These are phyloP conservation scores for Petrea volubilis DNA, from an alignment of 257 asterid species.

Conservation along the genomic window DNA sequence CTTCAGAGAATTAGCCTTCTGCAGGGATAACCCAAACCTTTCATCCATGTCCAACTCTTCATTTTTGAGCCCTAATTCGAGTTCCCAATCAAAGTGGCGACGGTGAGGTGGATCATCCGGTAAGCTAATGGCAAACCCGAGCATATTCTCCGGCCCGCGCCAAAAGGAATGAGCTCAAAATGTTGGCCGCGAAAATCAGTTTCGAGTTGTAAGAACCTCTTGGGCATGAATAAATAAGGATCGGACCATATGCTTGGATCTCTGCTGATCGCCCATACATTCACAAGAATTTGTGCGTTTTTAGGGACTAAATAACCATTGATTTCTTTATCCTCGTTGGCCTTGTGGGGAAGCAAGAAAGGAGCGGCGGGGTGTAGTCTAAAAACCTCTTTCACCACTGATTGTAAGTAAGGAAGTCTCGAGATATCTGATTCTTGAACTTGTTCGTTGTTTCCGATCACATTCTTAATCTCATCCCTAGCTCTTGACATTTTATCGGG, in stretches of 20 bases:
- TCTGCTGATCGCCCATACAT: conserved; percentile 32
- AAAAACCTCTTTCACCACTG: conserved; percentile 5
- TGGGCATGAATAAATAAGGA: conserved; percentile 23
- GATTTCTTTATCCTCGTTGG: not conserved
- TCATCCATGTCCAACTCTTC: not conserved
- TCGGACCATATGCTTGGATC: conserved; percentile 15
- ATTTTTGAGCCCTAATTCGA: not conserved
- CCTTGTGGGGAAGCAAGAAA: conserved; percentile 10
- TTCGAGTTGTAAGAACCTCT: conserved; percentile 11
- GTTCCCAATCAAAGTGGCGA: not conserved
- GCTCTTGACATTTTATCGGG: no score
- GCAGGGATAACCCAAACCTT: conserved; percentile 16
- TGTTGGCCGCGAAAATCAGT: conserved; percentile 20
- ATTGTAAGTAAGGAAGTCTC: not conserved
- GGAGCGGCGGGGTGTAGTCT: conserved; percentile 5
- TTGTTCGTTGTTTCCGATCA: not conserved
- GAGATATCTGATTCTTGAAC: conserved; percentile 23
- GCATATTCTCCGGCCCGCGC: conserved; percentile 25
- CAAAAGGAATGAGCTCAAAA: no score
- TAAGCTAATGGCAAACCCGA: conserved; percentile 25
- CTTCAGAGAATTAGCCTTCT: conserved; percentile 19
- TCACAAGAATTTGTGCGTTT: conserved; percentile 17
- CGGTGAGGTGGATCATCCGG: conserved; percentile 13
- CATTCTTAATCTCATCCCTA: conserved; percentile 12
- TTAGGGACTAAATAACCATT: no score